Percentiles rank a stretch among this genome's conserved stretches.
Evolutionary conservation across 1,284 basidiomycete genomes (phyloP).

Genomic region (Amylostereum areolatum): DNA sequence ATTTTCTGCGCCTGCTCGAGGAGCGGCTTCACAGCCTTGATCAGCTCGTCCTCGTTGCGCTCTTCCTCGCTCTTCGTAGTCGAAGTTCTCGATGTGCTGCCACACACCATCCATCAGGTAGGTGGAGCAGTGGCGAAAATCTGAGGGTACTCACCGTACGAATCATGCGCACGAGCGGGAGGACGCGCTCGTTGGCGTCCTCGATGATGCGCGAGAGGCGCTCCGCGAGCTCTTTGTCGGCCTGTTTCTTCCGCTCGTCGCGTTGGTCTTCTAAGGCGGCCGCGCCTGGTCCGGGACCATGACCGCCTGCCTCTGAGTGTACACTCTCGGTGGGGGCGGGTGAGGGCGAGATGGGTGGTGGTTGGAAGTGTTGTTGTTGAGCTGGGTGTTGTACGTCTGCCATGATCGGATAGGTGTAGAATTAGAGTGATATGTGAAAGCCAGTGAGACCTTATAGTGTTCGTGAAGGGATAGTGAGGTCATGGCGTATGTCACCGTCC

Average conservation of each 20-base stretch:
- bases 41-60: slow-evolving; percentile 29
- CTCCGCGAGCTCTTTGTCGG: slow-evolving; percentile 24
- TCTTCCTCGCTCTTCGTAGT: slow-evolving; percentile 28
- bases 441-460: too few relatives aligned
- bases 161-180: slow-evolving; percentile 28
- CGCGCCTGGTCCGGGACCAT: too few relatives aligned
- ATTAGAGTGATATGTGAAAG: too few relatives aligned
- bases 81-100: slow-evolving; percentile 28
- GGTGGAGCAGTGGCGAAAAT: neutral
- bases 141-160: slow-evolving; percentile 21
- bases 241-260: slow-evolving; percentile 16
- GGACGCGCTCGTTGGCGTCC: slow-evolving; percentile 23
- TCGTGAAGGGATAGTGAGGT: too few relatives aligned
- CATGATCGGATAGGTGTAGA: too few relatives aligned
- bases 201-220: slow-evolving; percentile 26
- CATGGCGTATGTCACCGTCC: too few relatives aligned
- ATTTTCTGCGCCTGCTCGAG: slow-evolving; percentile 31
- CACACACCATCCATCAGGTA: neutral
- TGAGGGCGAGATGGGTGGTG: too few relatives aligned
- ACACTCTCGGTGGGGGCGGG: too few relatives aligned
- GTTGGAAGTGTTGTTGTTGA: too few relatives aligned
- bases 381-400: too few relatives aligned
- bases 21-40: slow-evolving; percentile 27
- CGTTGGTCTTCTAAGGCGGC: too few relatives aligned
- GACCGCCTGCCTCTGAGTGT: too few relatives aligned